Conservation (phyloP, 2,329 filamentous ascomycete species). For the Colletotrichum liaoningense region DNA sequence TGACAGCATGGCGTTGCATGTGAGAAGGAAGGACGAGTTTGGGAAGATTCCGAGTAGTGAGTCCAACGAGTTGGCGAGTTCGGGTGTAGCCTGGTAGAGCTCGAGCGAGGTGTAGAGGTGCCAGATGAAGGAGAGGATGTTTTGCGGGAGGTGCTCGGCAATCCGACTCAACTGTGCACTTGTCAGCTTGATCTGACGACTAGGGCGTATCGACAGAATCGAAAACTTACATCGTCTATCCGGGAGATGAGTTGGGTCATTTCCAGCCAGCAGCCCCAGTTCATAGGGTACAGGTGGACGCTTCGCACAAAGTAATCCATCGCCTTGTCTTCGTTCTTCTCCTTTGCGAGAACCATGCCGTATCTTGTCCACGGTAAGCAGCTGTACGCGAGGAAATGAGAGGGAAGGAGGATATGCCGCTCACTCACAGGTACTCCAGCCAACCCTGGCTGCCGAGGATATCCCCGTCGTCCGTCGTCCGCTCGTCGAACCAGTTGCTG, state of each 20-base stretch:
- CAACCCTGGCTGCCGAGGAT: conserved; percentile 83
- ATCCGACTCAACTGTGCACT: conserved; percentile 75
- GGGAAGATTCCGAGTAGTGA: conserved; percentile 89
- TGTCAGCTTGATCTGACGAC: too few species aligned
- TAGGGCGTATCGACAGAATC: too few species aligned
- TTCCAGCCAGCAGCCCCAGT: conserved; percentile 98
- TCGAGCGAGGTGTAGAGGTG: conserved; percentile 91
- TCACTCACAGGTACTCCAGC: conserved; percentile 82
- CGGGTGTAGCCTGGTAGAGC: conserved; percentile 85
- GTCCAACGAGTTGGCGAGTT: conserved; percentile 79
- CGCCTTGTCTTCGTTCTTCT: conserved; percentile 88
- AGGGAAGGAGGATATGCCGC: neutral
- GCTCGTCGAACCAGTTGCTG: conserved; percentile 82
- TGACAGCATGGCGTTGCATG: conserved; percentile 86
- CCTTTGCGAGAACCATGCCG: conserved; percentile 88
- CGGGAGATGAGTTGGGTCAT: conserved; percentile 83
- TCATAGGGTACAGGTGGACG: conserved; percentile 90
- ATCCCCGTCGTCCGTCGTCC: conserved; percentile 68
- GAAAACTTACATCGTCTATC: conserved; percentile 78
- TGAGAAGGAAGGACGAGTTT: conserved; percentile 87
- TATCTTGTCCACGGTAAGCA: conserved; percentile 63
- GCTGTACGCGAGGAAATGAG: neutral
- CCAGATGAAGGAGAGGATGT: conserved; percentile 95
- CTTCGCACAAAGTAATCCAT: conserved; percentile 89
- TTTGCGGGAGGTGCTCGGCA: conserved; percentile 80